Base-by-base conservation (phyloP, 2,329 filamentous ascomycete genomes). In the Chaetomiaceae sp. region DNA sequence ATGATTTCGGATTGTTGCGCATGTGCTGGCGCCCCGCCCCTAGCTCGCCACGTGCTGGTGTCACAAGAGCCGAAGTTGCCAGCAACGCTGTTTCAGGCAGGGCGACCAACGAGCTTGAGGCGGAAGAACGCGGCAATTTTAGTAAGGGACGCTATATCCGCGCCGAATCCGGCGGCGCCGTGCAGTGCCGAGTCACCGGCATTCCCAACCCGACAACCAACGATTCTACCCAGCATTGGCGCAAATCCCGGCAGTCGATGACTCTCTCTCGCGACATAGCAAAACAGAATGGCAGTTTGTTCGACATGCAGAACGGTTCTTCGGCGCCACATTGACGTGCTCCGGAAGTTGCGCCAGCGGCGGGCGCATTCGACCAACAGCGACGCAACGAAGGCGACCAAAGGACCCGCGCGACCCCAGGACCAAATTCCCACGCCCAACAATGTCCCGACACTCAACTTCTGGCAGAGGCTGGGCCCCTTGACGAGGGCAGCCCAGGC, bases 401-500 rank as follows among this genome's bases (percentile, higher is more conserved):
- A 61, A 23, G 48, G 60, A n/a, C n/a, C n/a, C 2, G 58, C 58
- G 4, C 58, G 55, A 27, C 41, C 55, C 13, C 64, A 66, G 27
- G 65, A 67, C 43, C 66, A 73, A 20, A 72, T 77, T 43, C 74
- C 75, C 3, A 68, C 72, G 4, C 69, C 72, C 6, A 72, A 70
- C 58, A 73, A 71, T 21, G 67, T 75, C 20, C 64, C 73, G 41
- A 65, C 68, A 10, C 58, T 73, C 16, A 71, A 77, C 2, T 59
- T 83, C 36, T 84, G 80, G 80, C 75, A 78, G 62, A 73, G 80
- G 0, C 71, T 85, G 2, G 81, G 81, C 0, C 81, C 80, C 2
- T 53, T 85, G 50, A 82, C 80, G 2, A 71, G 71, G 30, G 70
- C 72, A 0, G 76, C 75, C 18, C 69, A 76, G 58, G 77, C 77